Conservation (phyloP, 345 rosid genomes). For the Populus euphratica region DNA sequence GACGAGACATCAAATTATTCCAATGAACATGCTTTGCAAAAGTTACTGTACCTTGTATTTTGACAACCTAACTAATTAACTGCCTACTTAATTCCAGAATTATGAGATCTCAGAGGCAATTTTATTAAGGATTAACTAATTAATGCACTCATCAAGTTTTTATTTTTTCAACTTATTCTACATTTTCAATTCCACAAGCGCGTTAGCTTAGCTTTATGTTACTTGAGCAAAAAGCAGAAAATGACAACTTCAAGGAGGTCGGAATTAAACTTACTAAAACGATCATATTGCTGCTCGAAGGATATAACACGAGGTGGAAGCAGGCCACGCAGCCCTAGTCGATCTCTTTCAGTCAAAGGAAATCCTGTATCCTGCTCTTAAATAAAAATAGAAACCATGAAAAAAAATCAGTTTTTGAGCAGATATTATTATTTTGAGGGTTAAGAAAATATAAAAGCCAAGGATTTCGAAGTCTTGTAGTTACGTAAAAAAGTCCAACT, state of each 20-base stretch:
- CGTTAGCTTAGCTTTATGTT: not conserved
- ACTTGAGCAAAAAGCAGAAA: not conserved
- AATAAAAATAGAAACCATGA: not conserved
- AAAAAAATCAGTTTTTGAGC: not conserved
- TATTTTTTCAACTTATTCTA: not conserved
- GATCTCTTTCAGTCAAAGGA: slow-evolving; percentile 90
- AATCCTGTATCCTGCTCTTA: slow-evolving; percentile 81
- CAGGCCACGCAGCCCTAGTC: slow-evolving; percentile 88
- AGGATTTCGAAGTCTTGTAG: not conserved
- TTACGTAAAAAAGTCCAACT: not conserved
- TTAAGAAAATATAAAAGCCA: not conserved
- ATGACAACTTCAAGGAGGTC: not conserved
- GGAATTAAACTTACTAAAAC: slow-evolving; percentile 69
- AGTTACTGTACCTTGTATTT: not conserved
- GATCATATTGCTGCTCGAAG: slow-evolving; percentile 82
- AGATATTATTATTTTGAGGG: not conserved
- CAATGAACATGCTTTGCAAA: not conserved
- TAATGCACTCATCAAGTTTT: not conserved
- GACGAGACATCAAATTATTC: not conserved
- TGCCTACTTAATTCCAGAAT: not conserved
- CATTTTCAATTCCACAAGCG: not conserved
- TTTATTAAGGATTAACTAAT: not conserved
- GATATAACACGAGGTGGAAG: slow-evolving; percentile 97
- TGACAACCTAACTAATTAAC: not conserved
- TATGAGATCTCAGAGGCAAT: not conserved